phyloP scores from a whole-genome alignment of 352 stramenopile species.

The Lagenidium sp. region DNA sequence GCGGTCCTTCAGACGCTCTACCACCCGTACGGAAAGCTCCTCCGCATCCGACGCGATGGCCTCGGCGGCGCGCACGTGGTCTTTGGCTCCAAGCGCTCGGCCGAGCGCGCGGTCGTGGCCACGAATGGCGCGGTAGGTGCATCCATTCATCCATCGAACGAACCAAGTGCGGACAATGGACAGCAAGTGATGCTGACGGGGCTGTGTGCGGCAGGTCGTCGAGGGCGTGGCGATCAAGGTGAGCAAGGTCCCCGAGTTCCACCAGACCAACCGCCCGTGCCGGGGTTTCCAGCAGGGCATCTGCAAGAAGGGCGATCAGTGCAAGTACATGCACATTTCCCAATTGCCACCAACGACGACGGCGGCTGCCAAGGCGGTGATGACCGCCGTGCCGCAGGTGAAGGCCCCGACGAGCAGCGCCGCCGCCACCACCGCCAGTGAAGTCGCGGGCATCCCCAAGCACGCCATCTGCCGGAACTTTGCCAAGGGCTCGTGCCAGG shows the following conservation, averaged over 20 bases:
- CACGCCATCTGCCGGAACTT: slow-evolving; percentile 45
- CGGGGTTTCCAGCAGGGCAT: slow-evolving; percentile 46
- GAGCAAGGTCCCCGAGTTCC: slow-evolving; percentile 27
- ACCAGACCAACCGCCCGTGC: slow-evolving; percentile 29
- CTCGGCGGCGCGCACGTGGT: slow-evolving; percentile 44
- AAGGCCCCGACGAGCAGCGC: not conserved
- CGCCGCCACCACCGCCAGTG: not conserved
- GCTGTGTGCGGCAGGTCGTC: slow-evolving; percentile 14
- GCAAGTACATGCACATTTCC: slow-evolving; percentile 64
- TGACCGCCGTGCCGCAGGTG: not conserved
- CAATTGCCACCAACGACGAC: not conserved
- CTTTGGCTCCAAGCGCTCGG: slow-evolving; percentile 10
- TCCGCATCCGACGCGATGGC: slow-evolving; percentile 35
- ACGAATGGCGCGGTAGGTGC: slow-evolving; percentile 47
- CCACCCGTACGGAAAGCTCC: slow-evolving; percentile 40
- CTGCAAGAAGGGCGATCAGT: slow-evolving; percentile 49
- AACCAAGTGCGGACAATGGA: too few relatives aligned
- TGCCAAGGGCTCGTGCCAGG: slow-evolving; percentile 28
- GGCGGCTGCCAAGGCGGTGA: not conserved
- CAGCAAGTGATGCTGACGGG: too few relatives aligned
- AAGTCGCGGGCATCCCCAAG: slow-evolving; percentile 23
- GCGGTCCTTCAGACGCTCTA: slow-evolving; percentile 45
- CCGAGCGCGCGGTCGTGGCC: slow-evolving; percentile 24
- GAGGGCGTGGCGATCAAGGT: slow-evolving; percentile 44
- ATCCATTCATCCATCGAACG: too few relatives aligned